phyloP scores from a whole-genome alignment of 2,329 filamentous ascomycete species.

The Calonectria multiphialidica region DNA sequence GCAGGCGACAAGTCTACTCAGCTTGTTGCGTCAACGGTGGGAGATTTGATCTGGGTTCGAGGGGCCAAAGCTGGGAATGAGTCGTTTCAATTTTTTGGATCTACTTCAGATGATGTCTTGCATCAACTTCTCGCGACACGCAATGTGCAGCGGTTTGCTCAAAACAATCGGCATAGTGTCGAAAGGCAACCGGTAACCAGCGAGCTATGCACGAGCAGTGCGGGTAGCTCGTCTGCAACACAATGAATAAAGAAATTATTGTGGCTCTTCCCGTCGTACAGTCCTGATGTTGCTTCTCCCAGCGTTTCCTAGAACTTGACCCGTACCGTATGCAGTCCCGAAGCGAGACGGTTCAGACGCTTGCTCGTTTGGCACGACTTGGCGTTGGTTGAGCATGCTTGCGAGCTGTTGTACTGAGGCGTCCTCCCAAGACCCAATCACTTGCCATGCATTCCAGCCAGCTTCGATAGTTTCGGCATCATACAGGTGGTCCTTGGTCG shows the following conservation, averaged over 20 bases:
- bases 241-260: constrained; percentile 6
- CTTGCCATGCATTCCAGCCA: constrained; percentile 30
- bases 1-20: constrained; percentile 29
- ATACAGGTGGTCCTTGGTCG: constrained; percentile 38
- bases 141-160: not conserved
- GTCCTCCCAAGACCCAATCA: constrained; percentile 34
- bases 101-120: constrained; percentile 5
- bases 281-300: not conserved
- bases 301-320: not conserved
- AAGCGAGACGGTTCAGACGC: not conserved
- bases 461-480: constrained; percentile 26
- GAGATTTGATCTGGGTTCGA: constrained; percentile 33
- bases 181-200: not conserved
- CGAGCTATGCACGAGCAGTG: not conserved
- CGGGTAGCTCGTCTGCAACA: not conserved
- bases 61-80: constrained; percentile 23
- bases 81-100: constrained; percentile 24
- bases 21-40: constrained; percentile 32
- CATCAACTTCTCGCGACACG: not conserved
- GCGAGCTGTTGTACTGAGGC: constrained; percentile 15
- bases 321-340: not conserved
- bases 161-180: not conserved
- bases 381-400: constrained; percentile 15
- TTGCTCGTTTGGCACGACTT: not conserved
- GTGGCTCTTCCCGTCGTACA: not conserved